Base-by-base conservation (phyloP, 352 stramenopile genomes). In the Phytophthora citrophthora region DNA sequence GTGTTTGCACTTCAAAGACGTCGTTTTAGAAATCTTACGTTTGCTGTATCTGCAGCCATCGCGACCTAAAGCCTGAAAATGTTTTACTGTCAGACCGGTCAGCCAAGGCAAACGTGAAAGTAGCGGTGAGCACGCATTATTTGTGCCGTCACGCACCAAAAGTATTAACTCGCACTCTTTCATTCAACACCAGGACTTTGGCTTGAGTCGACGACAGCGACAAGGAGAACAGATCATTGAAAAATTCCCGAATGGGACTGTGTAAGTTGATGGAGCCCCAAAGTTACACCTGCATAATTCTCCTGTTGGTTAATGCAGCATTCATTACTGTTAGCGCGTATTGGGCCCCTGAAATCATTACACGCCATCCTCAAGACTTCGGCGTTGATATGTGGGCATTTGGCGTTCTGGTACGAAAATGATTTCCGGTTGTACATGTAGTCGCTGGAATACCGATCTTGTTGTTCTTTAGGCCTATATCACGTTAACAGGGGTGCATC, bases 321-420 rank as follows among this genome's bases (percentile, higher is more conserved):
- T 41, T 3, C 23, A 2, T 41, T 29, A 29, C 26, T 29, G 26
- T 4, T 54, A 94, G 83, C 20, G 83, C 82, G 16, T 94, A 92
- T 51, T 94, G 83, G 85, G 81, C 85, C 12, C 85, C 85, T 24
- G 85, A 94, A 68, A 90, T 94, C 47, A 88, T 94, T 57, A 83
- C 68, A 38, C 61, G 72, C 1, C 74, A 83, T 38, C 86, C 86
- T 38, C 83, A 91, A 55, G 82, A 90, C 57, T 82, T 87, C 61
- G 72, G 70, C 11, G 83, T 91, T 23, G 86, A 94, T 43, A 92
- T 91, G 83, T 94, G 81, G 83, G 81, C 86, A 3, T 92, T 94
- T 54, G 86, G 86, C 8, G 80, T 91, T 15, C 49, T 94, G 70
- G 82, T 90, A 72, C 11, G 15, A 26, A 44, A n/a, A 38, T 5